Conservation (phyloP, 2,329 filamentous ascomycete species). For the Xenoacremonium recifei region DNA sequence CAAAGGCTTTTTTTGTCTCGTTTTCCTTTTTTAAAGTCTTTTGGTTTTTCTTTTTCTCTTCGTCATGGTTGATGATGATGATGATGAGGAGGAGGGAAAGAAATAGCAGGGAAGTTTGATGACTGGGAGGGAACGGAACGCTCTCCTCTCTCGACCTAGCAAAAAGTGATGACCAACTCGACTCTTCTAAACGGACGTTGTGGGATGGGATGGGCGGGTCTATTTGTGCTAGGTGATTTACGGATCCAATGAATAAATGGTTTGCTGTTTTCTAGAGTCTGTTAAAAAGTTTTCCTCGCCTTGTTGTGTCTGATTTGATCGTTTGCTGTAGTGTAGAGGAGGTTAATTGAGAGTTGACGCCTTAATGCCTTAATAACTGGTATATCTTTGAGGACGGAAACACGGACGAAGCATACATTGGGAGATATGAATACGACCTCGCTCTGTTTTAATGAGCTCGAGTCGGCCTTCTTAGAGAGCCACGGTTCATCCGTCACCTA, state of each 20-base stretch:
- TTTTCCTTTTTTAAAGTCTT: slow-evolving; percentile 21
- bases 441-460: too few species aligned
- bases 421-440: too few species aligned
- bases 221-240: slow-evolving; percentile 27
- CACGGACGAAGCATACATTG: too few species aligned
- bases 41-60: slow-evolving; percentile 12
- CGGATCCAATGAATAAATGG: slow-evolving; percentile 27
- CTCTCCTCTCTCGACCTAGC: slow-evolving; percentile 8
- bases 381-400: too few species aligned
- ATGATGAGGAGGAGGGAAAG: slow-evolving; percentile 14
- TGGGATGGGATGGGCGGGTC: slow-evolving; percentile 13
- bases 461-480: too few species aligned
- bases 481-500: too few species aligned
- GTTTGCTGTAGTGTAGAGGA: too few species aligned
- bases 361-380: too few species aligned
- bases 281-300: too few species aligned
- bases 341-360: too few species aligned
- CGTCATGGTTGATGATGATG: slow-evolving; percentile 5
- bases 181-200: slow-evolving; percentile 12
- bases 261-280: slow-evolving; percentile 15
- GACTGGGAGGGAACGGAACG: slow-evolving; percentile 4
- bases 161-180: slow-evolving; percentile 7
- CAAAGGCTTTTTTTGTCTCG: too few species aligned
- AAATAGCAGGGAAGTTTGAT: slow-evolving; percentile 7
- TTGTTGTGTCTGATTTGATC: too few species aligned